These are phyloP conservation scores for Hymenoscyphus infarciens DNA, from an alignment of 2,329 filamentous ascomycete genomes.

Conservation along the genomic window DNA sequence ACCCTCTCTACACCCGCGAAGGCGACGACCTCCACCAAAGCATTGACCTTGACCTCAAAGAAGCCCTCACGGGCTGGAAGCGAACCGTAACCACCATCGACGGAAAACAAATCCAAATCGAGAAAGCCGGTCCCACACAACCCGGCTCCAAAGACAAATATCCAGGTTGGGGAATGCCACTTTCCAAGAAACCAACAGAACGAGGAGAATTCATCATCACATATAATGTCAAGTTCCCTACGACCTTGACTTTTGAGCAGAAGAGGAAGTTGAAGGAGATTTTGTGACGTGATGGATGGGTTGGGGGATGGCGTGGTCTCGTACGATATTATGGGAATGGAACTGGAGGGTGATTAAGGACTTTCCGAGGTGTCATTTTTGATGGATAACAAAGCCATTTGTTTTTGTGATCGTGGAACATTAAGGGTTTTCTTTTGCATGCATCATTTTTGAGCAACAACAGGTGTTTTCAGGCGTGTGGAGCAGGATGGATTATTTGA, in stretches of 20 bases:
- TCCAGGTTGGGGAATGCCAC: slow-evolving; percentile 87
- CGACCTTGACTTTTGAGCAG: slow-evolving; percentile 69
- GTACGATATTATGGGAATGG: background rate
- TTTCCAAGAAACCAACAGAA: slow-evolving; percentile 81
- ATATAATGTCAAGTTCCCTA: slow-evolving; percentile 91
- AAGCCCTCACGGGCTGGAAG: slow-evolving; percentile 91
- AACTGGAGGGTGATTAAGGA: background rate
- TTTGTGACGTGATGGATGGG: slow-evolving; percentile 44
- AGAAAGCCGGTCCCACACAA: slow-evolving; percentile 79
- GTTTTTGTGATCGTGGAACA: too few relatives aligned
- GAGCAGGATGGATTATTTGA: too few relatives aligned
- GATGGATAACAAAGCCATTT: too few relatives aligned
- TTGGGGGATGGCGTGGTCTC: background rate
- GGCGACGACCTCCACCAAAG: slow-evolving; percentile 81
- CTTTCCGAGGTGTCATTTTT: background rate
- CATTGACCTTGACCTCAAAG: slow-evolving; percentile 82
- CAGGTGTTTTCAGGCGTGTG: too few relatives aligned
- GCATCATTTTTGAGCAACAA: too few relatives aligned
- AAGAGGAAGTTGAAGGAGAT: slow-evolving; percentile 80
- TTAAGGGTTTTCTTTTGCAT: too few relatives aligned
- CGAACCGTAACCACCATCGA: slow-evolving; percentile 92
- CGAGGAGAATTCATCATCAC: slow-evolving; percentile 85
- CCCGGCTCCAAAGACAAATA: slow-evolving; percentile 79
- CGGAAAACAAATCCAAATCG: slow-evolving; percentile 75
- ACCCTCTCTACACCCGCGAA: slow-evolving; percentile 79